Base-by-base conservation (phyloP, 371 early-diverging fungal genomes). In the Coemansia sp. region DNA sequence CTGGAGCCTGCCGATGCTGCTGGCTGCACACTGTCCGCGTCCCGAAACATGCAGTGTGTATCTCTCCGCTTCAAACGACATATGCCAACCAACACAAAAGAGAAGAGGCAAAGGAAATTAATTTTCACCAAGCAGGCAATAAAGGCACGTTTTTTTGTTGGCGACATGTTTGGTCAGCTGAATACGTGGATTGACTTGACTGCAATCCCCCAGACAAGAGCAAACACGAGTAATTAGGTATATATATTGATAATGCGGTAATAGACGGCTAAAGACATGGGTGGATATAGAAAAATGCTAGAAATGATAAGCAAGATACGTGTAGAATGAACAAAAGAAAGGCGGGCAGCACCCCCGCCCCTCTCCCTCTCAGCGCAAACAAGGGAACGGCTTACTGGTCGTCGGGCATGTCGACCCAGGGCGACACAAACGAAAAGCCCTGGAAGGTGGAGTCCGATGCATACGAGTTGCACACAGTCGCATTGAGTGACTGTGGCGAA, bases 381-480 rank as follows among this genome's bases (percentile, higher is more conserved):
- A 43, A 16, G 14, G 16, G 43, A 16, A 14, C 30, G 10, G n/a
- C 30, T 53, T 42, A 63, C 39, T 63, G 30, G 49, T 64, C 57
- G 16, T 64, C 59, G 9, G 65, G 64, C 6, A 59, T 47, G 40
- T 71, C 68, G 1, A 71, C 72, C 63, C 63, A 67, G 10, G 63
- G 72, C 26, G 72, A 71, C 1, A 69, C 65, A 54, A 68, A 72
- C 2, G 72, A 72, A 33, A 72, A 72, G 1, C 72, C 72, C 7
- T 48, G 69, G 58, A 72, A 72, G 1, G 72, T 42, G 4, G 30
- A 35, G 2, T 53, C 45, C 5, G 62, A 34, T 16, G 43, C 36
- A 54, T 42, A 38, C 20, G 62, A 45, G 36, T 33, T 40, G 43
- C 61, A 36, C 34, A 41, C 7, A 11, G 54, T 36, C 31, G 43